Evolutionary conservation across 2,329 filamentous ascomycete species (phyloP).

Genomic region (Chrysoporthe deuterocubensis): DNA sequence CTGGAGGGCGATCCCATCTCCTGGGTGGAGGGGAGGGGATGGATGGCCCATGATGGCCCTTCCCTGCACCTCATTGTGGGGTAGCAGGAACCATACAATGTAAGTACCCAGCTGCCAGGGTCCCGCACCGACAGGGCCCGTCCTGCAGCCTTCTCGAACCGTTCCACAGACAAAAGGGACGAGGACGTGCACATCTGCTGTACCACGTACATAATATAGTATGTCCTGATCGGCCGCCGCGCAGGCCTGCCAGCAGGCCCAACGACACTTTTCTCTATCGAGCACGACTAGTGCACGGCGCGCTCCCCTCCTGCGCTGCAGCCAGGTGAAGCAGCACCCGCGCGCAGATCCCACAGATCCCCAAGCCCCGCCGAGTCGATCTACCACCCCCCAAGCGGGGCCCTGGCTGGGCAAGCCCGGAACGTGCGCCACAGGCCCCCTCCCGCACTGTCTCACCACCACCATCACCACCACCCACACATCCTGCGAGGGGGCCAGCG

Average conservation of each 20-base stretch:
- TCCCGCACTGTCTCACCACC: background rate
- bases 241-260: background rate
- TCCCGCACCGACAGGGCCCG: slow-evolving; percentile 12
- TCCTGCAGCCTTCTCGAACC: slow-evolving; percentile 15
- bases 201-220: background rate
- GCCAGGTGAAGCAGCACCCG: background rate
- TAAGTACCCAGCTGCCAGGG: background rate
- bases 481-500: background rate
- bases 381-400: background rate
- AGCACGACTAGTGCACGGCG: background rate
- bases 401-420: background rate
- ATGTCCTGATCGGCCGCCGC: background rate
- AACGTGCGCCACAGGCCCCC: background rate
- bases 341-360: background rate
- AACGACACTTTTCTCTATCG: background rate
- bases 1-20: background rate
- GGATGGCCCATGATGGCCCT: background rate
- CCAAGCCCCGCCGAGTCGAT: background rate
- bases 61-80: slow-evolving; percentile 18
- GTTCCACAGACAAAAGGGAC: background rate
- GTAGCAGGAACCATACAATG: slow-evolving; percentile 10
- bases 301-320: background rate
- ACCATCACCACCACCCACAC: background rate
- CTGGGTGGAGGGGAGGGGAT: background rate
- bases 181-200: background rate